These are phyloP conservation scores for Mucor indicus DNA, from an alignment of 371 early-diverging fungal genomes.

Conservation along the genomic window DNA sequence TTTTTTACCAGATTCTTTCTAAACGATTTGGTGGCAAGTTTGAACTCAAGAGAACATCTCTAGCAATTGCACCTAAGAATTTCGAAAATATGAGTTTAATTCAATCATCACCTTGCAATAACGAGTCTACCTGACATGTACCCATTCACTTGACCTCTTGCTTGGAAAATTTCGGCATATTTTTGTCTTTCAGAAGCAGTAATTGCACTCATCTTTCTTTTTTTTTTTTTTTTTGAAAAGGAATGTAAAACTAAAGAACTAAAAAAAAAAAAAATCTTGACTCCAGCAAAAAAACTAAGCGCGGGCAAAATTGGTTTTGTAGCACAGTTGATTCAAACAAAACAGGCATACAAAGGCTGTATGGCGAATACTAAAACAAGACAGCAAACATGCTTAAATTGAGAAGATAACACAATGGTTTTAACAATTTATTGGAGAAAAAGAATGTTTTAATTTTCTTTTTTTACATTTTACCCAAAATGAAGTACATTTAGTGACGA, in stretches of 20 bases:
- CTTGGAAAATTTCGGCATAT: slow-evolving; percentile 65
- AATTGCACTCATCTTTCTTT: slow-evolving; percentile 41
- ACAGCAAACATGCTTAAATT: background rate
- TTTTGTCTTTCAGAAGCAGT: slow-evolving; percentile 54
- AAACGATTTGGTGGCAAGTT: slow-evolving; percentile 65
- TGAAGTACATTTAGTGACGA: slow-evolving; percentile 50
- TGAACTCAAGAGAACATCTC: slow-evolving; percentile 69
- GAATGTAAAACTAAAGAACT: slow-evolving; percentile 2
- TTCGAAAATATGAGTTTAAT: too few species aligned
- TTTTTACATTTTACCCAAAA: background rate
- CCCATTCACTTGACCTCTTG: slow-evolving; percentile 65
- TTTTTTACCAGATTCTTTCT: slow-evolving; percentile 68
- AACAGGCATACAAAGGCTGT: background rate
- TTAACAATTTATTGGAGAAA: background rate
- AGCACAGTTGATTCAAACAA: background rate
- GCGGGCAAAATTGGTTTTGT: too few species aligned
- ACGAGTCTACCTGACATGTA: slow-evolving; percentile 65
- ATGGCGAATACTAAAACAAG: background rate
- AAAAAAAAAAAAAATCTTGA: too few species aligned
- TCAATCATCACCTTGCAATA: too few species aligned
- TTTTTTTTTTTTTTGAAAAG: too few species aligned
- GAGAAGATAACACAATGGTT: background rate
- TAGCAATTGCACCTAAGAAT: slow-evolving; percentile 55
- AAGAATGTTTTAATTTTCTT: background rate
- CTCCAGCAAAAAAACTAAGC: too few species aligned